Evolutionary conservation across 2,329 filamentous ascomycete genomes (phyloP).

Genomic region (Penicillium vulpinum): DNA sequence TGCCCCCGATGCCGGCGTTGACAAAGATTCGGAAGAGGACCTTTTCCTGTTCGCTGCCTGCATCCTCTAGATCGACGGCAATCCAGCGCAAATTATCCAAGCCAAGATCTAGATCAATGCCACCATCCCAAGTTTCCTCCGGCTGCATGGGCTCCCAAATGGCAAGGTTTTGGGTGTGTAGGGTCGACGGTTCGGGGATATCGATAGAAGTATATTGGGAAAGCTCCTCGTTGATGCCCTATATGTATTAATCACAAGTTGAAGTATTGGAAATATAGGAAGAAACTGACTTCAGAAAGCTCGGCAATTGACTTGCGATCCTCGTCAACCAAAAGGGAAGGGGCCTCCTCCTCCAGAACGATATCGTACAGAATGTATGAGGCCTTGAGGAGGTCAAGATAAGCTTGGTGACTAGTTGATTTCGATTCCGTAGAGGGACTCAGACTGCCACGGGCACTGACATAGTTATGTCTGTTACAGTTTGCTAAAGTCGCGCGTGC

Average conservation of each 20-base stretch:
- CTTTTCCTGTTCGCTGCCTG: slow-evolving; percentile 35
- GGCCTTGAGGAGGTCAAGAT: slow-evolving; percentile 34
- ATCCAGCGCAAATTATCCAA: slow-evolving; percentile 31
- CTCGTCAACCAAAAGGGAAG: slow-evolving; percentile 27
- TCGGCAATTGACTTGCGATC: slow-evolving; percentile 34
- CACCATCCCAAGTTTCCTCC: slow-evolving; percentile 24
- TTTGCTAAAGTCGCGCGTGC: slow-evolving; percentile 25
- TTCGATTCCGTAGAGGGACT: slow-evolving; percentile 25
- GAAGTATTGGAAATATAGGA: not conserved
- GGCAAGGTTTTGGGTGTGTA: slow-evolving; percentile 27
- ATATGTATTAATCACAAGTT: not conserved
- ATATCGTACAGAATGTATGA: slow-evolving; percentile 37
- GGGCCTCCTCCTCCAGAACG: slow-evolving; percentile 26
- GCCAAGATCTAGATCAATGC: slow-evolving; percentile 15
- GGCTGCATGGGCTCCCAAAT: slow-evolving; percentile 35
- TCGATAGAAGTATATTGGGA: slow-evolving; percentile 28
- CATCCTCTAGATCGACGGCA: slow-evolving; percentile 10
- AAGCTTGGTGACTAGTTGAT: slow-evolving; percentile 29
- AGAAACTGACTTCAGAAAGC: slow-evolving; percentile 28
- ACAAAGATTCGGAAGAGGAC: slow-evolving; percentile 34
- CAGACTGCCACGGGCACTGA: slow-evolving; percentile 25
- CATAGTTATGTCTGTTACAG: slow-evolving; percentile 20
- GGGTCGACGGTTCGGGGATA: slow-evolving; percentile 24
- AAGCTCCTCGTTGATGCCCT: slow-evolving; percentile 33
- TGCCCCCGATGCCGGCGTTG: slow-evolving; percentile 34